Evolutionary conservation across 352 stramenopile genomes (phyloP).

Genomic region (Phytophthora sp.): DNA sequence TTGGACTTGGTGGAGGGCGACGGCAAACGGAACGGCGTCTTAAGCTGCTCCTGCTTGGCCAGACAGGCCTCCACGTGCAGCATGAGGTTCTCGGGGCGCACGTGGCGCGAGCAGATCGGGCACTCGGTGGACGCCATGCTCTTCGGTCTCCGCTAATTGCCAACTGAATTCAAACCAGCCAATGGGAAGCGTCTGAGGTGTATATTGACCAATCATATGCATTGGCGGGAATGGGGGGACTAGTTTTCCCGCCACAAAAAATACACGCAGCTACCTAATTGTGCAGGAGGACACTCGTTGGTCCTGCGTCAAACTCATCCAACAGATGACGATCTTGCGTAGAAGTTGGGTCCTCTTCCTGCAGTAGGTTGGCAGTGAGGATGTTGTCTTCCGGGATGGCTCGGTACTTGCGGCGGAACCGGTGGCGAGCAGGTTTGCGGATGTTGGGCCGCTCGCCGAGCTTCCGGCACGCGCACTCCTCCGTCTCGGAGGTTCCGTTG

Average conservation of each 20-base stretch:
- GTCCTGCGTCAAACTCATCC: constrained; percentile 35
- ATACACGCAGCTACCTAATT: constrained; percentile 8
- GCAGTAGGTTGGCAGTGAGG: constrained; percentile 36
- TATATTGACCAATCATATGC: constrained; percentile 27
- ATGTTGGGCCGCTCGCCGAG: constrained; percentile 32
- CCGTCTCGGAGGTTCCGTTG: constrained; percentile 23
- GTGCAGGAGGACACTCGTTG: constrained; percentile 23
- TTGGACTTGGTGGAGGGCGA: constrained; percentile 25
- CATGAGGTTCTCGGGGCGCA: constrained; percentile 73
- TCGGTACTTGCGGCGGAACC: constrained; percentile 40
- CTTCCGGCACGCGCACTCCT: constrained; percentile 39
- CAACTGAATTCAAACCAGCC: constrained; percentile 14
- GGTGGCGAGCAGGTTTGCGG: constrained; percentile 32
- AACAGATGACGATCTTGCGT: constrained; percentile 33
- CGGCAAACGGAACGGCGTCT: constrained; percentile 9
- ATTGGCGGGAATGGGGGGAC: constrained; percentile 10
- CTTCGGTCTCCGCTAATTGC: not conserved
- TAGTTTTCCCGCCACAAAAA: constrained; percentile 13
- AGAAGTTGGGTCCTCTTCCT: constrained; percentile 37
- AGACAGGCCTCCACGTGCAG: constrained; percentile 77
- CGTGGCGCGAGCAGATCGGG: constrained; percentile 81
- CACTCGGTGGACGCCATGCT: constrained; percentile 51
- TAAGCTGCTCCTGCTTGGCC: constrained; percentile 36
- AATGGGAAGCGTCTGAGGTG: constrained; percentile 4
- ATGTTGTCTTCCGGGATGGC: constrained; percentile 43